Conservation (phyloP, 139 green algal genomes). For the Chlorella sp. region DNA sequence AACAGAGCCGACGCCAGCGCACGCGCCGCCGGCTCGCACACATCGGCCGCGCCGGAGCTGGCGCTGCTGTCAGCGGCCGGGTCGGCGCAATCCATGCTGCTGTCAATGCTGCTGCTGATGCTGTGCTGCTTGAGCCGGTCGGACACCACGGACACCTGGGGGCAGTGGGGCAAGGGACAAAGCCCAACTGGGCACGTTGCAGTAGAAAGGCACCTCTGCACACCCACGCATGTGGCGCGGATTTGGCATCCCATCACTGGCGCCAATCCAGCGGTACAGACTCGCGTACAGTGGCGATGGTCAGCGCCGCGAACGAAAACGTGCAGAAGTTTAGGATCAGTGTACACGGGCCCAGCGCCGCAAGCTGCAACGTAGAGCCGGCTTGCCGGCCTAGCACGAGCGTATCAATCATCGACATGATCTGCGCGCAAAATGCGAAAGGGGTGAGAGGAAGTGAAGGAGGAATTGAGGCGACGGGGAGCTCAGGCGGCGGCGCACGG, state of each 20-base stretch:
- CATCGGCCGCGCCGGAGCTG: too few species aligned
- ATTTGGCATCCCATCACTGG: too few species aligned
- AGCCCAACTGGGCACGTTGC: too few species aligned
- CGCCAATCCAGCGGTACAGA: too few species aligned
- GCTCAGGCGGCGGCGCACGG: background rate
- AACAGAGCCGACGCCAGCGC: constrained; percentile 22
- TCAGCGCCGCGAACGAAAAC: constrained; percentile 65
- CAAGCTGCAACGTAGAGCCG: constrained; percentile 45
- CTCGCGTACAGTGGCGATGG: constrained; percentile 53
- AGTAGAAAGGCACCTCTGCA: too few species aligned
- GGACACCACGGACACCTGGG: constrained; percentile 37
- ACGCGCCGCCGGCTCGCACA: too few species aligned
- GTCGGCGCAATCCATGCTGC: too few species aligned
- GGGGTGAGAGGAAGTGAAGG: background rate
- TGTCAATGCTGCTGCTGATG: background rate
- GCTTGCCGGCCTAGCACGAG: constrained; percentile 66
- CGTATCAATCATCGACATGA: constrained; percentile 84
- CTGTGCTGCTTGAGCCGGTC: constrained; percentile 19
- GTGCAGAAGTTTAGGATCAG: constrained; percentile 74
- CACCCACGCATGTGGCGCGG: too few species aligned
- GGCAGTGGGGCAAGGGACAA: too few species aligned
- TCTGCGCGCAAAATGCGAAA: background rate
- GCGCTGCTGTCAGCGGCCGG: too few species aligned
- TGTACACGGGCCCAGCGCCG: constrained; percentile 73
- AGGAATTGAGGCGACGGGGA: background rate